A percentile compares a stretch with the other conserved stretches of the same genome.
Conservation (phyloP, 305 asterid genomes). For the Caryopteris hybrid region DNA sequence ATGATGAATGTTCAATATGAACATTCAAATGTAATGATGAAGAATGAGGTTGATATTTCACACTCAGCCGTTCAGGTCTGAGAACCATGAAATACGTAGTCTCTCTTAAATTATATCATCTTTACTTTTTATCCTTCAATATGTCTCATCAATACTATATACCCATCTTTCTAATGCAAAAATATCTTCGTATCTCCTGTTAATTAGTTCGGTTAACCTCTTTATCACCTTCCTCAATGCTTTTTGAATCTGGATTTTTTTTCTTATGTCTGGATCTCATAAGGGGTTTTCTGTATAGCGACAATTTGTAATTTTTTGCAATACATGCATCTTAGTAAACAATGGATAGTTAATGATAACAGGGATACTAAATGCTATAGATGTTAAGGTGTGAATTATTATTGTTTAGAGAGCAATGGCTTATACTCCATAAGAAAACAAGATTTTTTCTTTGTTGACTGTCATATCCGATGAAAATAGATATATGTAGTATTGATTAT, state of each 20-base stretch:
- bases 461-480: neutral
- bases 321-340: no score
- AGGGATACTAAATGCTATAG: neutral
- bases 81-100: neutral
- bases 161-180: no score
- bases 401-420: neutral
- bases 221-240: neutral
- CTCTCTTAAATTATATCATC: neutral
- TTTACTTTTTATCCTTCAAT: no score
- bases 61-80: neutral
- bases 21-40: neutral
- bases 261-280: neutral
- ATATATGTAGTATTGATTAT: neutral
- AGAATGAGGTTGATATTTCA: neutral
- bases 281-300: neutral
- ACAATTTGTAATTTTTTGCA: neutral
- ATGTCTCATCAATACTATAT: no score
- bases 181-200: neutral
- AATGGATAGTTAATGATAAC: neutral
- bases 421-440: neutral
- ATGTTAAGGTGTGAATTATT: neutral
- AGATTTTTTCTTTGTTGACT: neutral
- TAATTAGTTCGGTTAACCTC: neutral
- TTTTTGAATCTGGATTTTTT: neutral
- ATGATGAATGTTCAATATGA: neutral